A percentile compares a stretch with the other conserved stretches of the same genome.
These are phyloP conservation scores for Dothideomycetes sp. DNA, from an alignment of 2,329 filamentous ascomycete genomes.

Conservation along the genomic window DNA sequence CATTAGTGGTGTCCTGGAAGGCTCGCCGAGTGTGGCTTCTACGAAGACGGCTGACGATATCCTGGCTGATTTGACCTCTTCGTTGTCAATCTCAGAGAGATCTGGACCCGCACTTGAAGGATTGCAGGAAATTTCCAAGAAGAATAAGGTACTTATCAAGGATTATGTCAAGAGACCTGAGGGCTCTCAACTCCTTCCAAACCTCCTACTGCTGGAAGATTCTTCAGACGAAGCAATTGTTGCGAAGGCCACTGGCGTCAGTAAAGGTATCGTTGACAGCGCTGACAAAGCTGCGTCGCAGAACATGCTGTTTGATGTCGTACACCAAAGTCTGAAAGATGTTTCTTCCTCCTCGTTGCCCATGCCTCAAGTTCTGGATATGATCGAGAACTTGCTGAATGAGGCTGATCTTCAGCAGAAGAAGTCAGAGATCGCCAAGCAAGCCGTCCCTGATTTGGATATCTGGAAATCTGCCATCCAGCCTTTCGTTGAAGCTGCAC, in stretches of 20 bases:
- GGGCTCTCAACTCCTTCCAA: conserved; percentile 40
- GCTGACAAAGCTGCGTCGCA: conserved; percentile 27
- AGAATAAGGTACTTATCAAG: conserved; percentile 31
- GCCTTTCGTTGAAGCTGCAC: conserved; percentile 43
- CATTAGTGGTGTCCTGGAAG: conserved; percentile 28
- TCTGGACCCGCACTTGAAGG: conserved; percentile 29
- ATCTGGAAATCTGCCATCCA: conserved; percentile 58
- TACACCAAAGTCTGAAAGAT: conserved; percentile 42
- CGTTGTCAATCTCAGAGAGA: conserved; percentile 29
- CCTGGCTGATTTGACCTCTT: conserved; percentile 30
- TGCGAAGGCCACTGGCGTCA: conserved; percentile 28
- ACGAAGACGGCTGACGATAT: conserved; percentile 30
- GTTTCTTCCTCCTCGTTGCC: conserved; percentile 36
- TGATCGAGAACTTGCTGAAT: conserved; percentile 42
- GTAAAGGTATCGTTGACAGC: conserved; percentile 10
- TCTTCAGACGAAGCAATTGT: conserved; percentile 44
- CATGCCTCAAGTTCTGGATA: conserved; percentile 47
- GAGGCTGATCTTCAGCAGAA: conserved; percentile 15
- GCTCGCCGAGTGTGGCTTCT: conserved; percentile 21
- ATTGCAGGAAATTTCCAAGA: conserved; percentile 31
- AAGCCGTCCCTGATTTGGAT: conserved; percentile 26
- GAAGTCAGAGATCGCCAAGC: conserved; percentile 15
- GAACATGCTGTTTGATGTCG: conserved; percentile 42
- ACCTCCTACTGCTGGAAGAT: conserved; percentile 45
- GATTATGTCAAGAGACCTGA: conserved; percentile 36